phyloP scores from a whole-genome alignment of 2,329 filamentous ascomycete genomes.

The Rhynchosporium secalis region DNA sequence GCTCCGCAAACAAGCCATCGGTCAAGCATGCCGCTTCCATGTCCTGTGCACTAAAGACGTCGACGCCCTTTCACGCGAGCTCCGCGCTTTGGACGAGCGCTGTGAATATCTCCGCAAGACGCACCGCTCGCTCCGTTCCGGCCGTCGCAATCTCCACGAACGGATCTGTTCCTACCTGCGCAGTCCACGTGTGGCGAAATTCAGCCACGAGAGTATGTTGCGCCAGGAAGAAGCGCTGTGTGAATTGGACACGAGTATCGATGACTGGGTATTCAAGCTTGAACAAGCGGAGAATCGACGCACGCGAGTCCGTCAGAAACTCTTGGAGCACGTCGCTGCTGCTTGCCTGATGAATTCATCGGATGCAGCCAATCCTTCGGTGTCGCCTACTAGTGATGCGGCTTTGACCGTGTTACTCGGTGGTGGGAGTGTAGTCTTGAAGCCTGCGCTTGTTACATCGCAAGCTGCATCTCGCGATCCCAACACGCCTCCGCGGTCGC shows the following conservation, averaged over 20 bases:
- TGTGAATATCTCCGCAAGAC: constrained; percentile 77
- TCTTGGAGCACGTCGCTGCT: constrained; percentile 78
- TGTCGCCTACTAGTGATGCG: constrained; percentile 19
- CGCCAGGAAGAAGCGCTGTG: constrained; percentile 79
- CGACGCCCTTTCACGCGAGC: constrained; percentile 67
- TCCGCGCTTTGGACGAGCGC: constrained; percentile 73
- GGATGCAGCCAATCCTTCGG: constrained; percentile 26
- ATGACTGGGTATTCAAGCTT: constrained; percentile 79
- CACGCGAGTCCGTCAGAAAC: constrained; percentile 72
- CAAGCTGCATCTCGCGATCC: constrained; percentile 14
- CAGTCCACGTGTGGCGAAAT: constrained; percentile 67
- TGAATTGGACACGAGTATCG: constrained; percentile 75
- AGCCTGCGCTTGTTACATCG: constrained; percentile 9
- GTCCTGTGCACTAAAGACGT: constrained; percentile 64
- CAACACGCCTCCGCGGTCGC: constrained; percentile 40
- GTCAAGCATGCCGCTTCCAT: constrained; percentile 64
- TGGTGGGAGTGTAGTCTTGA: not conserved
- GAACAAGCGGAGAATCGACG: constrained; percentile 78
- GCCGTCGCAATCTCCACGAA: constrained; percentile 72
- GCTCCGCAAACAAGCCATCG: constrained; percentile 60
- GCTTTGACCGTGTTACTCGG: not conserved
- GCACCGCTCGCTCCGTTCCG: constrained; percentile 72
- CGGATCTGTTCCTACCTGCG: constrained; percentile 77
- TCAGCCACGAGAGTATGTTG: constrained; percentile 72
- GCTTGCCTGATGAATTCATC: constrained; percentile 51